Evolutionary conservation across 768 basidiomycete genomes (phyloP), one percentile per base, ranked within the genome.

Genomic region (Russula earlei): DNA sequence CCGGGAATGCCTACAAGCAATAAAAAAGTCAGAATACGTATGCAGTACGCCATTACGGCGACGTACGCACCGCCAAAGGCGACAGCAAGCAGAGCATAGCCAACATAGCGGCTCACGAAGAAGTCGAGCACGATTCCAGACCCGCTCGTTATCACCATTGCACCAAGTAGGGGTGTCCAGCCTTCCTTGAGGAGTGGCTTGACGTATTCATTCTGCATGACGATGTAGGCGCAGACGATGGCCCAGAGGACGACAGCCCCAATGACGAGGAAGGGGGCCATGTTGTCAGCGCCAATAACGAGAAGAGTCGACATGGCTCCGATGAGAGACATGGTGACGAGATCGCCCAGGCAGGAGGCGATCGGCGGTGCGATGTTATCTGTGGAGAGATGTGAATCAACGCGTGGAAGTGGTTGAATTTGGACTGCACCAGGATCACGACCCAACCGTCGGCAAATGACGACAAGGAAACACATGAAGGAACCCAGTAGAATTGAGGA

Each of bases 351-450:
- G 63, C 90, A 91, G 3, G 91, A 82, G 0, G 96, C 96, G 9
- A 98, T 77, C 0, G 96, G 93, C 0, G 96, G 91, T 1, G 94
- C 88, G 62, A 98, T 94, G 68, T 99, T 99, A 67, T 96, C 93
- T 91, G 65, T 7, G 31, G 11, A 6, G 3, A 10, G 37, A 49
- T 64, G 17, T 49, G 17, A 54, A 54, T 25, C 4, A 31, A 36
- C 15, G 19, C n/a, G 20, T 20, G 17, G 45, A 17, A 33, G 33
- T 24, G 17, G 24, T 14, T 15, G 10, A 42, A 42, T 48, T 17
- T 36, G 38, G 33, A 22, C 2, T 75, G 44, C 64, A 85, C 92
- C 94, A 53, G 96, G 96, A 69, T 99, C 87, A 40, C 85, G 79
- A 5, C 84, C 80, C 59, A 78, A 81, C 64, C 74, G 77, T 49